phyloP scores from a whole-genome alignment of 1,284 basidiomycete species.

The Hortiboletus rubellus region DNA sequence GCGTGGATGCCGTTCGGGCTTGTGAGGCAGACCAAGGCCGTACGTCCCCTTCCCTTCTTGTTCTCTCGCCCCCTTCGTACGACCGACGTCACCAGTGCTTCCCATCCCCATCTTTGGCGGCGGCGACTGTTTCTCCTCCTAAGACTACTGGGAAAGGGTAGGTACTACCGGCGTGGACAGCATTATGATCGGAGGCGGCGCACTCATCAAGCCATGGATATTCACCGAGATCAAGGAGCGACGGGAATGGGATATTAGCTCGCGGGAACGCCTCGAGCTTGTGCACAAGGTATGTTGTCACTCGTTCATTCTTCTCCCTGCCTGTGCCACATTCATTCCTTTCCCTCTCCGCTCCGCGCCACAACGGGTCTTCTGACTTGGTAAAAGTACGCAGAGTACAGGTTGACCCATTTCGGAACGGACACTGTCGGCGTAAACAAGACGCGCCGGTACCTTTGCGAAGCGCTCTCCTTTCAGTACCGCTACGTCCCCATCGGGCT shows the following conservation, averaged over 20 bases:
- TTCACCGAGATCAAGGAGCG: constrained; percentile 95
- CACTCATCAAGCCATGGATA: constrained; percentile 95
- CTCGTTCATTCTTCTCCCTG: not conserved
- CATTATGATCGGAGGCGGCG: constrained; percentile 93
- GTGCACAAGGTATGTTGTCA: constrained; percentile 66
- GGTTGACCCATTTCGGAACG: constrained; percentile 82
- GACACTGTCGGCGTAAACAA: constrained; percentile 91
- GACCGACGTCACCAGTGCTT: constrained; percentile 50
- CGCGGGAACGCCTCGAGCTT: constrained; percentile 86
- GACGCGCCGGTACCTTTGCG: constrained; percentile 92
- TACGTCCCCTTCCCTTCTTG: constrained; percentile 39
- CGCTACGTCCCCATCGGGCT: constrained; percentile 94
- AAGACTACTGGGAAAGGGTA: constrained; percentile 81
- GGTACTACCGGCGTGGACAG: constrained; percentile 86
- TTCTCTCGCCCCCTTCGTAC: not conserved
- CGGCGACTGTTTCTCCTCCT: constrained; percentile 90
- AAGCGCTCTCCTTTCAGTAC: constrained; percentile 93
- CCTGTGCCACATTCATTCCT: too few species aligned
- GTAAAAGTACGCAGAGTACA: constrained; percentile 76
- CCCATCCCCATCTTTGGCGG: constrained; percentile 94
- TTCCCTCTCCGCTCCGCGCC: too few species aligned
- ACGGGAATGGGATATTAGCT: constrained; percentile 93
- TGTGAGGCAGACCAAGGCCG: constrained; percentile 73
- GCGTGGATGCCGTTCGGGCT: constrained; percentile 83
- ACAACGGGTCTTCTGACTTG: not conserved